Conservation (phyloP, 805 yeast species). For the Kluyveromyces aestuarii region DNA sequence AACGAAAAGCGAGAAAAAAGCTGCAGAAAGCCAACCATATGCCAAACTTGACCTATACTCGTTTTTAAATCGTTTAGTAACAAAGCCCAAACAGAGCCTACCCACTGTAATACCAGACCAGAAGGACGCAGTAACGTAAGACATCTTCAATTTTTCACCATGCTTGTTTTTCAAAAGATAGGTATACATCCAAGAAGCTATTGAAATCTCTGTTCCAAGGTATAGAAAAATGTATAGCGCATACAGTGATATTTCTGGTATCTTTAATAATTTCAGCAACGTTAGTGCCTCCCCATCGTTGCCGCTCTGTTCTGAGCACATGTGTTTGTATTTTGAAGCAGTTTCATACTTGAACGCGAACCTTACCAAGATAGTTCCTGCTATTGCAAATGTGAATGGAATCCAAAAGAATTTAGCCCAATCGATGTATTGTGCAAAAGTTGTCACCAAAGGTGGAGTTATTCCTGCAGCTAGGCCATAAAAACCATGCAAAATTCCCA, state of each 20-base stretch:
- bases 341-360: slow-evolving; percentile 41
- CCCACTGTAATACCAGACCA: slow-evolving; percentile 69
- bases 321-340: slow-evolving; percentile 28
- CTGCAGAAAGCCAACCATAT: slow-evolving; percentile 28
- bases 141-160: slow-evolving; percentile 38
- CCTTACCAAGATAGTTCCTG: slow-evolving; percentile 21
- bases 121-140: slow-evolving; percentile 59
- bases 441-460: slow-evolving; percentile 56
- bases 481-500: slow-evolving; percentile 57
- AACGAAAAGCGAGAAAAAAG: slow-evolving; percentile 28
- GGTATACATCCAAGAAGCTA: slow-evolving; percentile 67
- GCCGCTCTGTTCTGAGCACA: slow-evolving; percentile 13
- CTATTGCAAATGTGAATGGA: slow-evolving; percentile 33
- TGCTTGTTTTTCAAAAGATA: slow-evolving; percentile 47
- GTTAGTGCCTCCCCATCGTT: slow-evolving; percentile 10
- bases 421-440: slow-evolving; percentile 23
- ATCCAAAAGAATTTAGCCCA: slow-evolving; percentile 23
- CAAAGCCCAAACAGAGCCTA: slow-evolving; percentile 47
- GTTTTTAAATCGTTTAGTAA: slow-evolving; percentile 39
- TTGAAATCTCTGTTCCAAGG: slow-evolving; percentile 59
- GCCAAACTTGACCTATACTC: slow-evolving; percentile 33
- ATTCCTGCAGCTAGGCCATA: slow-evolving; percentile 69
- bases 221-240: slow-evolving; percentile 50
- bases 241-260: slow-evolving; percentile 36
- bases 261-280: slow-evolving; percentile 16